Evolutionary conservation across 2,329 filamentous ascomycete genomes (phyloP), one percentile per base, ranked within the genome.

Genomic region (Penicillium sp.): DNA sequence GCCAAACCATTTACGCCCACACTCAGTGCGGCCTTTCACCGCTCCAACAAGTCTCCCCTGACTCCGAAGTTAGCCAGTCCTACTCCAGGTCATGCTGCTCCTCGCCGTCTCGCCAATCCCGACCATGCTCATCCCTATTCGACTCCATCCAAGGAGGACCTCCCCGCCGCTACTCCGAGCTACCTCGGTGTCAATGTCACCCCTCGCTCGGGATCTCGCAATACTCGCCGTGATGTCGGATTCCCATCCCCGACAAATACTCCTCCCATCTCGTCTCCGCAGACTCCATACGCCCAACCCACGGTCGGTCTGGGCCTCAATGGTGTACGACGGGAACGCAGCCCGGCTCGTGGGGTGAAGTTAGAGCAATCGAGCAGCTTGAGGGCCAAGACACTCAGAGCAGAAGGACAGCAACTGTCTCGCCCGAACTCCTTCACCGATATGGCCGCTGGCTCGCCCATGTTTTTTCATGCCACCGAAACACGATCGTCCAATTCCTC

Each of bases 381-480:
- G 31, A 72, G 69, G 51, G 67, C 76, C 27, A 77, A 73, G 62
- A 76, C 74, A 35, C 62, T 75, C 35, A 68, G 70, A 16, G 69
- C 73, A 26, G 76, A 77, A 9, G 73, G 59, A 52, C 74, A 67
- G 44, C 64, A 65, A 55, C 58, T 55, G 48, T 71, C 72, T 55
- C 73, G 65, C 33, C 72, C 66, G 21, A 71, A 62, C 53, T 75
- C 71, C 4, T 75, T 69, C 51, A 73, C 64, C 54, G 77, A 72
- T 49, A 68, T 70, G 43, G 60, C 72, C 6, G 62, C 72, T 16
- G 71, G 68, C 4, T 68, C 73, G 21, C 76, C 88, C 53, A 93
- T 92, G 78, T 98, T 98, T 82, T 97, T 99, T 73, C 93, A 96
- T 72, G 95, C 93, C 27, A 91, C 88, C 72, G 91, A 96, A 65